Conservation (phyloP, 441 rosid species). For the Kokia cookei region DNA sequence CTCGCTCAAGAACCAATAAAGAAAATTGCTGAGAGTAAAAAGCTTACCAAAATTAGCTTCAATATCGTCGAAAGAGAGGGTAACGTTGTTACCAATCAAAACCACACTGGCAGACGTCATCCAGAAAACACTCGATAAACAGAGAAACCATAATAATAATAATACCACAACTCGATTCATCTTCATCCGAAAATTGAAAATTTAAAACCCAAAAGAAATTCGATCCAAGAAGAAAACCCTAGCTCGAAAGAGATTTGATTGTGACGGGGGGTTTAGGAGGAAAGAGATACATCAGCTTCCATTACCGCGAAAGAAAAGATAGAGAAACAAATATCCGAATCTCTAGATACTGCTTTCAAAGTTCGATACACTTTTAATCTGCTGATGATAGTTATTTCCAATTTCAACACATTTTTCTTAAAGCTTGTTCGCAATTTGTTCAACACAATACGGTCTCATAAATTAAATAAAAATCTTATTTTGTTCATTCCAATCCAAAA, state of each 20-base stretch:
- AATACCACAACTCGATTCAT: slow-evolving; percentile 22
- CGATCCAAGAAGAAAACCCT: neutral
- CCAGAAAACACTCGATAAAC: slow-evolving; percentile 21
- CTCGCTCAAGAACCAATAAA: slow-evolving; percentile 10
- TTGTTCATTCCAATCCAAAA: neutral
- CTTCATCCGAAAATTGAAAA: neutral
- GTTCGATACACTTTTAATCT: neutral
- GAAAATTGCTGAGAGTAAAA: neutral
- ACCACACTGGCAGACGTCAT: slow-evolving; percentile 49
- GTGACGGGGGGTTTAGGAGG: slow-evolving; percentile 26
- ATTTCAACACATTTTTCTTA: neutral
- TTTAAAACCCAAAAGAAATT: neutral
- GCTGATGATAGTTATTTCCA: neutral
- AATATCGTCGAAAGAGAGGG: slow-evolving; percentile 66
- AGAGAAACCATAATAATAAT: slow-evolving; percentile 21
- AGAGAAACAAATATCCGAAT: neutral
- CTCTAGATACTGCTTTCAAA: neutral
- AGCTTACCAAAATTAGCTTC: slow-evolving; percentile 83
- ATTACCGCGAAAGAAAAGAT: slow-evolving; percentile 25
- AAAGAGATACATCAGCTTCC: slow-evolving; percentile 81
- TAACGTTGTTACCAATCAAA: slow-evolving; percentile 51
- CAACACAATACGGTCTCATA: neutral
- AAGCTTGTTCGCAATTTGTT: neutral
- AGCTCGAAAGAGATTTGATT: slow-evolving; percentile 2
- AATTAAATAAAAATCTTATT: neutral